Percentiles rank a stretch among this genome's conserved stretches.
Evolutionary conservation across 2,329 filamentous ascomycete genomes (phyloP).

Genomic region (Scedosporium minutisporum): DNA sequence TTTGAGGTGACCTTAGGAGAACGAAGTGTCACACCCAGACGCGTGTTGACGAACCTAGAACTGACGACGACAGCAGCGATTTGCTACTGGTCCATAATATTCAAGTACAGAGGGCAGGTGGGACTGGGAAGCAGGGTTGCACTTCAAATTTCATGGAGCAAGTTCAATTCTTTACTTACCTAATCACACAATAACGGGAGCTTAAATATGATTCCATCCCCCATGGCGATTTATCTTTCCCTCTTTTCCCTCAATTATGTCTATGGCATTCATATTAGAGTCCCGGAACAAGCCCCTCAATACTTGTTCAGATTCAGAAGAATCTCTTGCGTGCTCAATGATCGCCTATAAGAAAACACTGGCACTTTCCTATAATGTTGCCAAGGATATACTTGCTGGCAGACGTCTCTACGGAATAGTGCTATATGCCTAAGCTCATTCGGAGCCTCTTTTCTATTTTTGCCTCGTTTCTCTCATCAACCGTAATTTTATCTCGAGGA

Average conservation of each 20-base stretch:
- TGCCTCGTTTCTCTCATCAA: background rate
- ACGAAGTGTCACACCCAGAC: too few species aligned
- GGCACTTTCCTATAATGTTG: constrained; percentile 61
- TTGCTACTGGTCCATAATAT: too few species aligned
- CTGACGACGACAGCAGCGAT: too few species aligned
- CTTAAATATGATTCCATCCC: background rate
- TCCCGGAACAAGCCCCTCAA: constrained; percentile 89
- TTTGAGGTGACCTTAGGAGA: too few species aligned
- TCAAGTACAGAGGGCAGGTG: too few species aligned
- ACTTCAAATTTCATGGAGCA: too few species aligned
- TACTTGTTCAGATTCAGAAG: constrained; percentile 83
- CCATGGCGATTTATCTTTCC: constrained; percentile 18
- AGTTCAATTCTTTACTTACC: too few species aligned
- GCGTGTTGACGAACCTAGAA: too few species aligned
- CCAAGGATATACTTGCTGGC: constrained; percentile 37
- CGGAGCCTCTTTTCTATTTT: background rate
- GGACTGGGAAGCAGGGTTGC: too few species aligned
- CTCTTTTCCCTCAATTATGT: constrained; percentile 59
- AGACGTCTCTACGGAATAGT: constrained; percentile 21
- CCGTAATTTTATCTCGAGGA: constrained; percentile 45
- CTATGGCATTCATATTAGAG: constrained; percentile 95
- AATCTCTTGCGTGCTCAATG: constrained; percentile 94
- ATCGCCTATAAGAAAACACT: constrained; percentile 72
- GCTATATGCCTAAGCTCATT: constrained; percentile 7
- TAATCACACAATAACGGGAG: background rate